phyloP scores from a whole-genome alignment of 768 basidiomycete species.

The Leucocoprinus leucothites region DNA sequence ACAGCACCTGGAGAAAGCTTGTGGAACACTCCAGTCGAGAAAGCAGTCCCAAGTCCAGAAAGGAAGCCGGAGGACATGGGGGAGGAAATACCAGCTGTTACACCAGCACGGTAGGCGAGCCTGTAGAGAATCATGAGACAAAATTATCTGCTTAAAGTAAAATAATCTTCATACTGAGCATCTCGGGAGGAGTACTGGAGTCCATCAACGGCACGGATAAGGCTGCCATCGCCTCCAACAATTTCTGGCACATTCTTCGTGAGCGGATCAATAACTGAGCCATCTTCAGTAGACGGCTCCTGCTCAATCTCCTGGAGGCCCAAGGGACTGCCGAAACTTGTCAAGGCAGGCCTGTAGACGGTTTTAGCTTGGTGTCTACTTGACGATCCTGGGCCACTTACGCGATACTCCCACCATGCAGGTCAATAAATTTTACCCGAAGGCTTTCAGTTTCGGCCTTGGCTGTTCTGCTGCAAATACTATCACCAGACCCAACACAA shows the following conservation, averaged over 20 bases:
- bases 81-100: slow-evolving; percentile 57
- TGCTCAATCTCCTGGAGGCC: slow-evolving; percentile 63
- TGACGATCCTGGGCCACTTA: slow-evolving; percentile 40
- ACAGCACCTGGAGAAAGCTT: slow-evolving; percentile 56
- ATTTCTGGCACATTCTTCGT: slow-evolving; percentile 36
- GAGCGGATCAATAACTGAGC: slow-evolving; percentile 47
- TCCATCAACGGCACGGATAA: slow-evolving; percentile 67
- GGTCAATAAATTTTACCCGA: slow-evolving; percentile 41
- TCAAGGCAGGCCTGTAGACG: slow-evolving; percentile 50
- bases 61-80: slow-evolving; percentile 50
- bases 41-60: slow-evolving; percentile 55
- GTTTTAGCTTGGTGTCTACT: slow-evolving; percentile 2
- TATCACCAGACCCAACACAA: slow-evolving; percentile 40
- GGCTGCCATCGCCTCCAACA: slow-evolving; percentile 34
- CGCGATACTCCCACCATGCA: slow-evolving; percentile 64
- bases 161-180: slow-evolving; percentile 30
- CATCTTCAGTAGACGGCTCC: slow-evolving; percentile 61
- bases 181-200: slow-evolving; percentile 65
- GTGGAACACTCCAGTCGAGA: slow-evolving; percentile 53
- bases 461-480: slow-evolving; percentile 1
- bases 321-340: slow-evolving; percentile 58
- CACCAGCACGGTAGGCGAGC: slow-evolving; percentile 63
- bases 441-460: slow-evolving; percentile 13
- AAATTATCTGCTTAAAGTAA: not conserved
- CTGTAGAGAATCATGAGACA: slow-evolving; percentile 22